Conservation (phyloP, 331 rosid species). For the Saraca asoca region DNA sequence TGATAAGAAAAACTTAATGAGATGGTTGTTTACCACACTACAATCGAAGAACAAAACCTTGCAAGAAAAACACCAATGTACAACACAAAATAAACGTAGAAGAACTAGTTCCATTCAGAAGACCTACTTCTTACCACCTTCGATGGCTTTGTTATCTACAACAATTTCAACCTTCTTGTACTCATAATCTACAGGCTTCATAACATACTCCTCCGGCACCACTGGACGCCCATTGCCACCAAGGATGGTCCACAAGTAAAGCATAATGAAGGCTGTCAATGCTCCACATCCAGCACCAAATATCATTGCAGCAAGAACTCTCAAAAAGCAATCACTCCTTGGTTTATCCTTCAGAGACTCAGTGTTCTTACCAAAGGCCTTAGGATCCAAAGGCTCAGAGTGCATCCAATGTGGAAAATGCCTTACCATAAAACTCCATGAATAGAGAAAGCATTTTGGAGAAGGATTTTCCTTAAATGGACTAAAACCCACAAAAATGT, state of each 20-base stretch:
- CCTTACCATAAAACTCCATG: slow-evolving; percentile 75
- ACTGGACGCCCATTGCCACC: slow-evolving; percentile 71
- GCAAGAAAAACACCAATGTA: slow-evolving; percentile 57
- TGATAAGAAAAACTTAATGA: slow-evolving; percentile 25
- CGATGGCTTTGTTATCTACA: slow-evolving; percentile 61
- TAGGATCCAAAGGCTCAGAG: slow-evolving; percentile 83
- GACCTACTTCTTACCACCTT: slow-evolving; percentile 67
- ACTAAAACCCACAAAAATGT: slow-evolving; percentile 64
- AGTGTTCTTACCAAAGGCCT: slow-evolving; percentile 41
- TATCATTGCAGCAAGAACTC: slow-evolving; percentile 66
- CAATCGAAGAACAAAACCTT: slow-evolving; percentile 52
- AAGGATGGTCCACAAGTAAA: slow-evolving; percentile 76
- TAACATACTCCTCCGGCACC: slow-evolving; percentile 69
- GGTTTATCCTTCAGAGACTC: slow-evolving; percentile 38
- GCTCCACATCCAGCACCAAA: slow-evolving; percentile 93
- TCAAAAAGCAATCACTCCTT: slow-evolving; percentile 59
- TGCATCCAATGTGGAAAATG: slow-evolving; percentile 73
- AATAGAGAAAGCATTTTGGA: slow-evolving; percentile 52
- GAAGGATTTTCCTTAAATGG: slow-evolving; percentile 44
- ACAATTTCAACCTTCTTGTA: slow-evolving; percentile 69
- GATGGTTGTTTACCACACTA: slow-evolving; percentile 47
- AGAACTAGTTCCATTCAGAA: slow-evolving; percentile 29
- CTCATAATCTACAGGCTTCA: slow-evolving; percentile 57
- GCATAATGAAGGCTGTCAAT: slow-evolving; percentile 52
- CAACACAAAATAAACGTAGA: slow-evolving; percentile 39